Evolutionary conservation across 352 stramenopile species (phyloP), one percentile per base, ranked within the genome.

Genomic region (Pythium sp.): DNA sequence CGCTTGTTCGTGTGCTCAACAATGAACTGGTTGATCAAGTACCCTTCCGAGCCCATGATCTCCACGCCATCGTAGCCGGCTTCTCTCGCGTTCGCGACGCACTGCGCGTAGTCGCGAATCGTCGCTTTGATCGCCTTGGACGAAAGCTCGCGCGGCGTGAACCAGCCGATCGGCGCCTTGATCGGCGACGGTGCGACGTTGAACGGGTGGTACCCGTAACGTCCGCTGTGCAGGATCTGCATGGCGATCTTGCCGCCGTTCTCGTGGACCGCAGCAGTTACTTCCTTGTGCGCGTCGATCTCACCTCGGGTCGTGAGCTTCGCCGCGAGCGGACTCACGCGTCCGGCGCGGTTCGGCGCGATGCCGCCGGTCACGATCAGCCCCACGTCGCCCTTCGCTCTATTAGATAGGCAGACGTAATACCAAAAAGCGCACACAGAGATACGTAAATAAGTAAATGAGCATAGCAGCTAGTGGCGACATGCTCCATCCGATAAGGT

Each of bases 21-120:
- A 62, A 99, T 89, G 72, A 99, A 99, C 87, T 99, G 93, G 78
- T 98, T 99, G 73, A 99, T 98, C 7, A 99, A 70, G 69, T 99
- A 99, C 12, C 97, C 97, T 80, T 99, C 97, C n/a, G 84, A 97
- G 2, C 95, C 97, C 97, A 99, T 99, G 65, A 99, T 94, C 84
- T 99, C 97, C 1, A 99, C 97, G 24, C 97, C 97, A 70, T 99
- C 97, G 76, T 99, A 99, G 22, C 97, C 97, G 9, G 94, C 96
- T 72, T 97, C 81, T 53, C 73, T 68, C 8, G 86, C 91, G 28
- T 98, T 82, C 28, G 82, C 82, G 0, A 92, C 91, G 69, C 84
- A 96, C 63, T 86, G 81, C 9, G 91, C 94, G 79, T 98, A 99
- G 74, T 99, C 97, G 46, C 86, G 75, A 64, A 99, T 97, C 2